Base-by-base conservation (phyloP, 306 rosid genomes). In the Chamaecrista fasciculata region DNA sequence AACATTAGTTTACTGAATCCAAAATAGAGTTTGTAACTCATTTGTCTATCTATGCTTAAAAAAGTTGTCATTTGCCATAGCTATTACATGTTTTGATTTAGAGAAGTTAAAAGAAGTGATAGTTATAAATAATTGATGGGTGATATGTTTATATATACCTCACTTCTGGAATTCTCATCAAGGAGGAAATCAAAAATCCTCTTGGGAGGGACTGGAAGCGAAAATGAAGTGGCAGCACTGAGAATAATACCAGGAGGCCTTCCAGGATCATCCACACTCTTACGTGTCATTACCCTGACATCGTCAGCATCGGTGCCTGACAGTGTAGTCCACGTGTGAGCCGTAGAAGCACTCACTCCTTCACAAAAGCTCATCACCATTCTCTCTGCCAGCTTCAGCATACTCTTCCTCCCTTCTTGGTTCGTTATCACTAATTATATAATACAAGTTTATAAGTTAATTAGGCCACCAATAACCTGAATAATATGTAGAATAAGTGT, bases 291-390 rank as follows among this genome's bases (percentile, higher is more conserved):
- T 7, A 91, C 97, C 62, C 97, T 80, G 11, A 95, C 97, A 56
- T 95, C 97, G 67, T 95, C 97, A 8, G 96, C 97, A 0, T 96
- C 97, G 0, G 97, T 95, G 8, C 99, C 99, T 0, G 99, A 91
- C 0, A 91, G 78, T 4, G 97, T 91, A 1, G 96, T 95, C 99
- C 99, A 95, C 36, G 97, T 91, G 69, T 91, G 97, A 11, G 99
- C 87, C 16, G 97, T 95, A 0, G 97, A 89, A 34, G 99, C 99
- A 37, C 99, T 89, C 82, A 95, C 97, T 67, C 99, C 5, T 5
- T 84, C 91, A 40, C 99, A 95, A 60, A 95, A 95, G 79, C 99
- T 91, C 57, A 91, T 87, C 2, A 89, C 96, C 99, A 95, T 95
- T 49, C 99, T 91, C 83, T 95, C 99, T 0, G 99, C 99, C 25